Evolutionary conservation across 2,329 filamentous ascomycete species (phyloP).

Genomic region (Xylariaceae sp.): DNA sequence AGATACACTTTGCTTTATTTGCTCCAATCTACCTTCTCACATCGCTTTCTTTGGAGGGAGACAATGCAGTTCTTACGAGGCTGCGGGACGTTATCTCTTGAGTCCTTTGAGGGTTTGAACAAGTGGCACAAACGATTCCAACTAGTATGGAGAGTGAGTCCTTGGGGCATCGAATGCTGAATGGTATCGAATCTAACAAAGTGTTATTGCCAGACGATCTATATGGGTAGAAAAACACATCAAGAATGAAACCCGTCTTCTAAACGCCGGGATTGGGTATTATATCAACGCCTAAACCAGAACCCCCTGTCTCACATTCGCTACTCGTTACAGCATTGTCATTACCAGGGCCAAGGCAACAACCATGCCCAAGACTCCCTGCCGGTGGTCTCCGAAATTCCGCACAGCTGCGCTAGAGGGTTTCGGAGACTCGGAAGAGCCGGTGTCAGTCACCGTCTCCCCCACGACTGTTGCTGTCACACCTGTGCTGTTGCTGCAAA

Average conservation of each 20-base stretch:
- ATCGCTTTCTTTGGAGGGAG: not conserved
- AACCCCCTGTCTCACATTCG: not conserved
- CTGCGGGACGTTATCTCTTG: no score
- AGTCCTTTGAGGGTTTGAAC: no score
- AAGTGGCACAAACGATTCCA: not conserved
- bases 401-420: slow-evolving; percentile 1
- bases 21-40: slow-evolving; percentile 1
- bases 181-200: slow-evolving; percentile 6
- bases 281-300: slow-evolving; percentile 2
- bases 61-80: no score
- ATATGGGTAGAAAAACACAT: slow-evolving; percentile 1
- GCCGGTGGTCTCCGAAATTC: not conserved
- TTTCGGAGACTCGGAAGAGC: slow-evolving; percentile 5
- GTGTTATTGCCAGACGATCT: slow-evolving; percentile 8
- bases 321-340: slow-evolving; percentile 2
- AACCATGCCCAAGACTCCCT: not conserved
- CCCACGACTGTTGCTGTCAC: slow-evolving; percentile 39
- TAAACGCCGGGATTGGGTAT: slow-evolving; percentile 4
- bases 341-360: slow-evolving; percentile 1
- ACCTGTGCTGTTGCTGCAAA: slow-evolving; percentile 55
- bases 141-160: slow-evolving; percentile 1
- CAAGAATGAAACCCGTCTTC: not conserved
- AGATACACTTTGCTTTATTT: no score
- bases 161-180: not conserved
- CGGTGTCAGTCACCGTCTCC: slow-evolving; percentile 13